Base-by-base conservation (phyloP, 2,329 filamentous ascomycete species). In the Aspergillus puulaauensis region DNA sequence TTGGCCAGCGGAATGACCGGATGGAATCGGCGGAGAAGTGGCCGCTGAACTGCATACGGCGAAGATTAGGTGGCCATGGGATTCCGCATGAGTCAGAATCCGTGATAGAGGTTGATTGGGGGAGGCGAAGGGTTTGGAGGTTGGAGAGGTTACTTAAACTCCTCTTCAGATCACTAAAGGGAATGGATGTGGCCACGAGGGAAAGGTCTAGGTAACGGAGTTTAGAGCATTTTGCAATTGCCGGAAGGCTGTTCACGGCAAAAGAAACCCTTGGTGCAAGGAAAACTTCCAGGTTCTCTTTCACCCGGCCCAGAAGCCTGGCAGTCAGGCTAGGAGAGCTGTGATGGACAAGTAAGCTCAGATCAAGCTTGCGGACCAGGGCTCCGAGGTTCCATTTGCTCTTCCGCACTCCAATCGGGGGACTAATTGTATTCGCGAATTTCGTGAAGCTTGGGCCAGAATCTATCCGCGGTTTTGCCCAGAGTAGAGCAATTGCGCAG, bases 201-300 rank as follows among this genome's bases (percentile, higher is more conserved):
- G 76, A 79, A 6, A 87, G 71, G 62, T 86, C 81, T 15, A 87
- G 73, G 2, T 75, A 60, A 9, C 71, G 71, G 4, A 88, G 73
- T 0, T 77, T 73, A 6, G 63, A 61, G 68, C 83, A 86, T 71
- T 86, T 86, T 3, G 79, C 78, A 19, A 88, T 68, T 2, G 82
- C 77, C 2, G 83, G 78, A 61, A 86, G 80, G 66, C 82, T 83
- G 59, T 85, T 84, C 52, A 82, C 70, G 76, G 80, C 80, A 64
- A 87, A 87, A 4, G 80, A 81, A 4, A 81, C 77, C 58, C 82
- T 82, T 1, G 85, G 85, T 1, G 85, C 83, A 47, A 81, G 68
- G 66, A 87, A 86, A n/a, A 73, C 68, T 60, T 81, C 75, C 17
- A 88, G 67, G 2, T 74, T 79, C 6, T 72, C 69, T 60, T 83